Base-by-base conservation (phyloP, 1,284 basidiomycete genomes). In the Apiotrichum siamense region DNA sequence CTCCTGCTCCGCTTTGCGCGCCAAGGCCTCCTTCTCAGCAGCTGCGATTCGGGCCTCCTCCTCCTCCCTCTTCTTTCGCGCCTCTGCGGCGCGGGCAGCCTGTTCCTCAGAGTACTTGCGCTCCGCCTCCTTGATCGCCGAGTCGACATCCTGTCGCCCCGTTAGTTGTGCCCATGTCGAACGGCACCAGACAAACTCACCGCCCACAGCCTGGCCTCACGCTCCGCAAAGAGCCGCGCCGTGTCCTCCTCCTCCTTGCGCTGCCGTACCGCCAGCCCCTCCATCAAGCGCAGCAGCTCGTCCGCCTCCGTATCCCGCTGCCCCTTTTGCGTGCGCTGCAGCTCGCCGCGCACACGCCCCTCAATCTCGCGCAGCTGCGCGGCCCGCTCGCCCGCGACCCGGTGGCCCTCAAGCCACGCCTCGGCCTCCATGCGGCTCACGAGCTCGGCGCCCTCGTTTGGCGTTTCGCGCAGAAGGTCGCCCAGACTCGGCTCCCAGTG, bases 131-230 rank as follows among this genome's bases (percentile, higher is more conserved):
- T 52, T 49, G 48, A 72, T 69, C 6, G 67, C 66, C 1, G 61
- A 59, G 26, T 72, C 66, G 11, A 70, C 66, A 23, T 67, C 64
- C 63, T 70, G 29, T 9, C 29, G 29, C 29, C 29, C 7, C 17
- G 33, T 24, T 15, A 24, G n/a, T 23, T 6, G 29, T 23, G 35
- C 9, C 21, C 38, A 3, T 15, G 7, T 20, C 18, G 17, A 7
- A n/a, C 18, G n/a, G 15, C n/a, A n/a, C n/a, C n/a, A n/a, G n/a
- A n/a, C n/a, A 13, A n/a, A 61, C 64, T 60, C 46, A 70, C 67
- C 9, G 52, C 60, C 70, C 70, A 72, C 4, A 72, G 57, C 51
- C 57, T 58, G 44, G 58, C 58, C 27, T 68, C 59, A 37, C 68
- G 54, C 33, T 70, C 65, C 3, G 50, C 55, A 47, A 70, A 72